Percentiles rank a stretch among this genome's conserved stretches.
Evolutionary conservation across 352 stramenopile genomes (phyloP).

Genomic region (Aphanomyces euteiches): DNA sequence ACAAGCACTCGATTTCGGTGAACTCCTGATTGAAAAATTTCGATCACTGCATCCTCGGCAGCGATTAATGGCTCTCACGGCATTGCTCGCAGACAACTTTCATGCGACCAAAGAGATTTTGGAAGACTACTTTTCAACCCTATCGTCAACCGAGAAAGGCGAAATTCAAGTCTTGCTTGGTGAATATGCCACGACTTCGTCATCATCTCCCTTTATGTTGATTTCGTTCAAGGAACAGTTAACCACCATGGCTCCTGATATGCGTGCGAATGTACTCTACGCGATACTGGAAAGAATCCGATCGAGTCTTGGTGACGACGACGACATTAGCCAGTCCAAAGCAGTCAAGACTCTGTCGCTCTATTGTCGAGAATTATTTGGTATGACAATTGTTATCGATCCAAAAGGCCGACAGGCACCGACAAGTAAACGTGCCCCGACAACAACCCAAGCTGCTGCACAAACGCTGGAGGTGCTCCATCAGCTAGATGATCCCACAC

Average conservation of each 20-base stretch:
- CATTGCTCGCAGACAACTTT: constrained; percentile 13
- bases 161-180: neutral
- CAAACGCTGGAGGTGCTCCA: constrained; percentile 22
- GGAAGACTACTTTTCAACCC: neutral
- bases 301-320: neutral
- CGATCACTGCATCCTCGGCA: constrained; percentile 5
- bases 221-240: constrained; percentile 19
- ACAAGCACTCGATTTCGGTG: neutral
- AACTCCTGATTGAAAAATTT: constrained; percentile 13
- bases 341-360: constrained; percentile 15
- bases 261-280: constrained; percentile 18
- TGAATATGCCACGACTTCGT: neutral
- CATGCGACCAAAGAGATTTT: neutral
- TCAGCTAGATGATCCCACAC: constrained; percentile 16
- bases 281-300: constrained; percentile 14
- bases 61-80: neutral
- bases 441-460: constrained; percentile 13
- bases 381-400: neutral
- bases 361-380: constrained; percentile 26
- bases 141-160: constrained; percentile 1
- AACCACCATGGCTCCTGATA: constrained; percentile 17
- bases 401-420: neutral
- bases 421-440: constrained; percentile 8
- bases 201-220: neutral
- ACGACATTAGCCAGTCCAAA: constrained; percentile 13